Base-by-base conservation (phyloP, 805 yeast species). In the Phaffomyces opuntiae region DNA sequence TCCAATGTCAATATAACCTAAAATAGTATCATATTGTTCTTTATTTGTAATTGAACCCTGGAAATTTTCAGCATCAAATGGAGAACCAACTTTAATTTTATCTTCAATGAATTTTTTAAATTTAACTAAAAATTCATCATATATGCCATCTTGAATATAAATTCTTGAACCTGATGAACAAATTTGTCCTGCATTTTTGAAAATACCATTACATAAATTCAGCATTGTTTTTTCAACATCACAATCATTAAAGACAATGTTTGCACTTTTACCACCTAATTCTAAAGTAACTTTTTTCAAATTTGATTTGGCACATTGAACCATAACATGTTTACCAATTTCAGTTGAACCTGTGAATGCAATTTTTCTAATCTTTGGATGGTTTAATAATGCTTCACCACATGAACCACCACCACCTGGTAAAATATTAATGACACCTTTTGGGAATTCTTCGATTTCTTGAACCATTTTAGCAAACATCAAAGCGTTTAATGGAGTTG, bases 271-370 rank as follows among this genome's bases (percentile, higher is more conserved):
- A 66, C 91, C 91, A 66, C 91, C 91, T 58, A 83, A 73, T 68
- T 84, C 91, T 65, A 84, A 71, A 40, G 90, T 83, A 43, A 83
- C 83, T 69, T 83, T 83, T 75, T 84, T 84, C 72, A 83, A 72
- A 66, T 76, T 75, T 14, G 86, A 70, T 52, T 77, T 74, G 49
- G 87, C 83, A 57, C 87, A 83, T 57, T 74, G 75, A 50, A 70
- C 71, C 80, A 83, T 83, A 52, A 83, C 81, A 57, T 68, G 70
- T 63, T 78, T 81, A 68, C 91, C 91, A 51, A 81, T 73, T 43
- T 75, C 80, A 39, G 91, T 84, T 31, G 90, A 83, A 60, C 91
- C 91, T 45, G 91, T 84, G 67, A 84, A 84, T 12, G 90, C 87
- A 58, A 83, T 72, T 69, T 84, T 84, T 68, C 80, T 79, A 57